Conservation (phyloP, 1,284 basidiomycete genomes). For the Marasmius fiardii region DNA sequence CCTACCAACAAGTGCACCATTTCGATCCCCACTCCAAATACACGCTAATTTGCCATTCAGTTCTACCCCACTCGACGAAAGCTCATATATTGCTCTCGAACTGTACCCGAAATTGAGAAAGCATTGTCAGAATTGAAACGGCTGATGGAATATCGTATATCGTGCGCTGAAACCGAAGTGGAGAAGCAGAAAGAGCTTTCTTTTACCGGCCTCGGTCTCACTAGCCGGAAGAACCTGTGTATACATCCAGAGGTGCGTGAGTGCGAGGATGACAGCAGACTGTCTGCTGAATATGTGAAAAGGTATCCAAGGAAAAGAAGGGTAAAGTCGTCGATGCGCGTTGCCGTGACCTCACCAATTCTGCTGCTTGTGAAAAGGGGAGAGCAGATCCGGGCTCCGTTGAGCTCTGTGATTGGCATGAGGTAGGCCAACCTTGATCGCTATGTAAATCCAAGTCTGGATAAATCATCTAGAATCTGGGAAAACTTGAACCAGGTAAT, state of each 20-base stretch:
- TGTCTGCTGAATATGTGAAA: not conserved
- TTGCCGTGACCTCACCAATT: slow-evolving; percentile 93
- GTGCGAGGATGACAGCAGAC: not conserved
- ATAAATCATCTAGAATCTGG: slow-evolving; percentile 31
- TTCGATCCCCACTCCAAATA: not conserved
- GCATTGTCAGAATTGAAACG: slow-evolving; percentile 95
- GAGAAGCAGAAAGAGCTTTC: slow-evolving; percentile 77
- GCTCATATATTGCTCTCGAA: slow-evolving; percentile 98
- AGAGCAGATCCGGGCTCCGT: slow-evolving; percentile 89
- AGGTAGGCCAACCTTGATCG: slow-evolving; percentile 52
- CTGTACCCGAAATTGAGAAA: slow-evolving; percentile 99
- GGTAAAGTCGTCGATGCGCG: slow-evolving; percentile 96
- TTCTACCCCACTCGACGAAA: slow-evolving; percentile 93
- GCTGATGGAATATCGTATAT: slow-evolving; percentile 86
- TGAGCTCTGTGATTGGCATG: slow-evolving; percentile 93
- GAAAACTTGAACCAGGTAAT: slow-evolving; percentile 79
- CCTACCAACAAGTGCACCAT: slow-evolving; percentile 86
- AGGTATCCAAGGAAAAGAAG: slow-evolving; percentile 97
- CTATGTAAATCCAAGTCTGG: not conserved
- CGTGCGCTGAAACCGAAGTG: slow-evolving; percentile 67
- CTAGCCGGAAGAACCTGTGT: slow-evolving; percentile 96
- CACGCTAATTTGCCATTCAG: slow-evolving; percentile 35
- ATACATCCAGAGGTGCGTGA: slow-evolving; percentile 86
- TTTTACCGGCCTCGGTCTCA: slow-evolving; percentile 91
- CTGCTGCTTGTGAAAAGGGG: slow-evolving; percentile 83